phyloP scores from a whole-genome alignment of 2,329 filamentous ascomycete genomes.

The Scedosporium apiospermum region DNA sequence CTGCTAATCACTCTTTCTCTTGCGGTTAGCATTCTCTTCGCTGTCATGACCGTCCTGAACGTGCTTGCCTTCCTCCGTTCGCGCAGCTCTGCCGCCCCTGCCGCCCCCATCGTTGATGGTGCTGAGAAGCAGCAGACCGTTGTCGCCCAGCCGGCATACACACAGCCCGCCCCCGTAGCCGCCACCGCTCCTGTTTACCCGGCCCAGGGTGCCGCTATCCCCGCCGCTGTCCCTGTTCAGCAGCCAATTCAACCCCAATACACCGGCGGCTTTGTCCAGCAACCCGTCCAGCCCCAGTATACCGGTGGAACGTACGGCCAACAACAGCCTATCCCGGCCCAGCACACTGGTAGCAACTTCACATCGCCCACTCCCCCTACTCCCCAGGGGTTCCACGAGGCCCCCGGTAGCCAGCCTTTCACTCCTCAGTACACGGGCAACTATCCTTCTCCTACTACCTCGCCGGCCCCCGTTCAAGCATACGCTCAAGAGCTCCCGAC shows the following conservation, averaged over 20 bases:
- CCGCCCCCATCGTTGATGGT: constrained; percentile 16
- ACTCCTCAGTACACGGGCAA: not conserved
- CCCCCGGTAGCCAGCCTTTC: not conserved
- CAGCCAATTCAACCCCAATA: not conserved
- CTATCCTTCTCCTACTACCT: not conserved
- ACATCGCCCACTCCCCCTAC: not conserved
- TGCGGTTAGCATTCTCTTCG: constrained; percentile 27
- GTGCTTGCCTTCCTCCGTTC: constrained; percentile 23
- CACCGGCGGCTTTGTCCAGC: not conserved
- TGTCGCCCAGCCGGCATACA: constrained; percentile 3
- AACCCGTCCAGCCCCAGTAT: not conserved
- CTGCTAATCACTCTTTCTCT: too few species aligned
- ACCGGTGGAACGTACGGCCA: not conserved
- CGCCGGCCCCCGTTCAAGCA: not conserved
- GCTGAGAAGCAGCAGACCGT: constrained; percentile 19
- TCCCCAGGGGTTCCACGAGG: not conserved
- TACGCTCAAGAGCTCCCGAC: constrained; percentile 3
- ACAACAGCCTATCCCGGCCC: not conserved
- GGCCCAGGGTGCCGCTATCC: constrained; percentile 14
- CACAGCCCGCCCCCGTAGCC: constrained; percentile 13
- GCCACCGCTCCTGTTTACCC: not conserved
- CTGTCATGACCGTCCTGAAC: constrained; percentile 26
- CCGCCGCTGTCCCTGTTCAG: not conserved
- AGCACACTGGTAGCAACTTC: not conserved
- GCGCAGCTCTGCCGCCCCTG: constrained; percentile 23